Conservation (phyloP, 768 basidiomycete species). For the Boletellus ananas region DNA sequence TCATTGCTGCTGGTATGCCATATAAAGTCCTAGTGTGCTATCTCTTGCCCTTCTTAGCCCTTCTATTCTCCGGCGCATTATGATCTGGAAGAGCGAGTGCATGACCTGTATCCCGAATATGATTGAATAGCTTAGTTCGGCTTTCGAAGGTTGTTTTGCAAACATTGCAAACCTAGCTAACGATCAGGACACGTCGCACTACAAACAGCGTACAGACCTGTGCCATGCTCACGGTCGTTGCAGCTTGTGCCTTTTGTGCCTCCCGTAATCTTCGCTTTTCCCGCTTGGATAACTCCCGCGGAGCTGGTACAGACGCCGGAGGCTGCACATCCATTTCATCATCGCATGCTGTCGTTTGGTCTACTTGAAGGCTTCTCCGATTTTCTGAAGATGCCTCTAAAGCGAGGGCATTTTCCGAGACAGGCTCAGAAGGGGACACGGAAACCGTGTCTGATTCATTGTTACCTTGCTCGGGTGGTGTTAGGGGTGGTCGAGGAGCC, state of each 20-base stretch:
- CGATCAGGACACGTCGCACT: constrained; percentile 8
- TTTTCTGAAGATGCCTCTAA: constrained; percentile 8
- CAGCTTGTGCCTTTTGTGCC: constrained; percentile 52
- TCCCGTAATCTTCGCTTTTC: constrained; percentile 80
- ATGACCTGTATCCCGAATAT: constrained; percentile 70
- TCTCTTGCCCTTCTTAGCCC: constrained; percentile 31
- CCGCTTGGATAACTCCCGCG: constrained; percentile 57
- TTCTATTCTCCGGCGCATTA: constrained; percentile 31
- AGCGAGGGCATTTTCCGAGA: constrained; percentile 6
- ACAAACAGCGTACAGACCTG: constrained; percentile 9
- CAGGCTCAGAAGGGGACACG: neutral
- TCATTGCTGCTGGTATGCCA: constrained; percentile 5
- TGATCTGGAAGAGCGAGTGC: constrained; percentile 46
- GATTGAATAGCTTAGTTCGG: constrained; percentile 70
- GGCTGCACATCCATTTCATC: neutral
- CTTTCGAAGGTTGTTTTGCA: constrained; percentile 62
- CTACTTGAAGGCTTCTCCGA: constrained; percentile 1
- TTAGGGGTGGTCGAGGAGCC: constrained; percentile 11
- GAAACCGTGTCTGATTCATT: constrained; percentile 1
- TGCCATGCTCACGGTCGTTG: neutral
- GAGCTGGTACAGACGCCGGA: neutral
- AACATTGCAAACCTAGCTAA: constrained; percentile 54
- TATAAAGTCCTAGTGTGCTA: constrained; percentile 10
- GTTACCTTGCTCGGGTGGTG: constrained; percentile 8
- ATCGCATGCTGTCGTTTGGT: neutral